Percentiles rank a stretch among this genome's conserved stretches.
Conservation (phyloP, 208 protist genomes). For the Leishmania lainsoni region DNA sequence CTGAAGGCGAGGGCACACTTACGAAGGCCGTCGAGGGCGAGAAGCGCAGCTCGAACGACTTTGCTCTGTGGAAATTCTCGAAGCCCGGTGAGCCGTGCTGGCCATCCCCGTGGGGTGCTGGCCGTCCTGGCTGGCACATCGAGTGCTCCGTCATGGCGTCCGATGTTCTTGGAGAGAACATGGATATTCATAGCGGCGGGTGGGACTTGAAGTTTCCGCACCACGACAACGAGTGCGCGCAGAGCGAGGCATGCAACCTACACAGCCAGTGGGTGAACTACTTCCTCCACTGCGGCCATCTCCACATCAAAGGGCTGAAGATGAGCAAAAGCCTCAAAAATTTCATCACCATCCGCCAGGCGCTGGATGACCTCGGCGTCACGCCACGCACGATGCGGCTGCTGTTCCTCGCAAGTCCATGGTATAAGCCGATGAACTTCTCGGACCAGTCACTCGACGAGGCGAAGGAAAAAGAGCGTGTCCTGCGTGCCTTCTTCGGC, state of each 20-base stretch:
- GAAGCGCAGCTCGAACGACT: conserved; percentile 94
- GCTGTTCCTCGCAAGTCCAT: conserved; percentile 95
- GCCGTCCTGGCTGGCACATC: conserved; percentile 99
- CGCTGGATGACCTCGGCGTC: conserved; percentile 75
- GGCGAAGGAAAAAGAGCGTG: conserved; percentile 76
- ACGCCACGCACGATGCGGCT: conserved; percentile 91
- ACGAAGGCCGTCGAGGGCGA: conserved; percentile 65
- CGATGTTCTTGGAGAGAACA: conserved; percentile 88
- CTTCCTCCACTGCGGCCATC: conserved; percentile 97
- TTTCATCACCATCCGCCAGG: conserved; percentile 98
- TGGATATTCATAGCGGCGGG: conserved; percentile 98
- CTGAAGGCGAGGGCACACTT: conserved; percentile 91
- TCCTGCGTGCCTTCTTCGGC: conserved; percentile 86
- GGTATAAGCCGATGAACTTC: conserved; percentile 94
- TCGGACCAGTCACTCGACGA: conserved; percentile 90
- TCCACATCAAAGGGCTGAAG: conserved; percentile 98
- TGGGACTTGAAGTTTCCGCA: conserved; percentile 99
- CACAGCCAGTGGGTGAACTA: conserved; percentile 98
- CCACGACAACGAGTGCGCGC: conserved; percentile 99
- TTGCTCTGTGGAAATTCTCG: conserved; percentile 98
- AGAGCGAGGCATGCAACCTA: conserved; percentile 92
- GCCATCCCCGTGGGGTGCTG: conserved; percentile 93
- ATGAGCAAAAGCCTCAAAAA: conserved; percentile 99
- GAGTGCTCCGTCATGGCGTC: conserved; percentile 99
- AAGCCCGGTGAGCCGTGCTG: conserved; percentile 95